Evolutionary conservation across 192 early-diverging fungal genomes (phyloP), one percentile per base, ranked within the genome.

Genomic region (Tieghemiomyces parasiticus): DNA sequence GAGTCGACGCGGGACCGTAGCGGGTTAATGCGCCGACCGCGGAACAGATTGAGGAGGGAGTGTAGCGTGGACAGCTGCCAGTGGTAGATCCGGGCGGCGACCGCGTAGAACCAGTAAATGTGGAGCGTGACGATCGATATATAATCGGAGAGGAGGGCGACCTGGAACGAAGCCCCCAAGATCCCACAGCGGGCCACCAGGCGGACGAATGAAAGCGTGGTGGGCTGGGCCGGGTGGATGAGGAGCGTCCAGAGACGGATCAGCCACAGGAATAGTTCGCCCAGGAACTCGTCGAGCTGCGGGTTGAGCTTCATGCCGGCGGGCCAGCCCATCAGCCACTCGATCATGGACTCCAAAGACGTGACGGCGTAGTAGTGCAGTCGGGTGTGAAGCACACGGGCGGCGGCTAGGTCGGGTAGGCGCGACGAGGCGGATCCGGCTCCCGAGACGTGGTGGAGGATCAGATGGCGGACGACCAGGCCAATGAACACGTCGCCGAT

Each of bases 271-370:
- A 95, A 97, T 8, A 97, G 73, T 59, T 93, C 86, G 0, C 91
- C 93, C 56, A 99, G 64, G 66, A 99, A 97, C 6, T 72, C 73
- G 44, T 83, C 88, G 22, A 97, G 71, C 48, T 92, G 89, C 33
- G 79, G 80, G 68, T 99, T 99, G 1, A 99, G 81, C 67, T 99
- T 99, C 35, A 99, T 72, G 4, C 97, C 97, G 0, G 88, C 93
- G 13, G 97, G 97, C 71, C 83, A 88, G 47, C 85, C 83, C 59
- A 89, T 83, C 38, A 99, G 71, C 97, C 97, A 99, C 2, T 75
- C 72, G 38, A 96, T 80, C 60, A 86, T 89, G 25, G 70, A 67
- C 44, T 84, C 74, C 25, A 91, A 71, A 12, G 77, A 79, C 38
- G 78, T 77, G 26, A 93, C 76, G 3, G 88, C 84, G 60, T 88